phyloP scores from a whole-genome alignment of 2,329 filamentous ascomycete species.

The Ophiostoma novo-ulmi region DNA sequence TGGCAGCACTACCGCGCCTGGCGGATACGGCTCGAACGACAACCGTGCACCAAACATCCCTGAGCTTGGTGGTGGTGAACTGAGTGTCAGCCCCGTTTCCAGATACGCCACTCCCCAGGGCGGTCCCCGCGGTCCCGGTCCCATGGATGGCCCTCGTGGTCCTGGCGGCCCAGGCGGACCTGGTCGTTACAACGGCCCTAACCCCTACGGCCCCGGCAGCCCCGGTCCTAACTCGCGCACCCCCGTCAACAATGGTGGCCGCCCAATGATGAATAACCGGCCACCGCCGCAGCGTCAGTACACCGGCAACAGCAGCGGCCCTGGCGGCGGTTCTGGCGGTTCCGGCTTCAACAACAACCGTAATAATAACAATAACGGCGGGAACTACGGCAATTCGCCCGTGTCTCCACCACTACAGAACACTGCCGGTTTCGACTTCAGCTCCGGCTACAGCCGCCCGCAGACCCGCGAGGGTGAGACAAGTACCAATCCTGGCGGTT shows the following conservation, averaged over 20 bases:
- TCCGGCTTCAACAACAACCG: slow-evolving; percentile 19
- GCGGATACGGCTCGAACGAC: slow-evolving; percentile 14
- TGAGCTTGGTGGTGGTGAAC: slow-evolving; percentile 4
- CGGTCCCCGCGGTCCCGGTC: background rate
- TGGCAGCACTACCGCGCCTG: background rate
- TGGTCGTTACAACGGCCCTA: background rate
- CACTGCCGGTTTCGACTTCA: slow-evolving; percentile 29
- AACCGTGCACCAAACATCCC: slow-evolving; percentile 17
- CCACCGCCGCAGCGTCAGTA: slow-evolving; percentile 37
- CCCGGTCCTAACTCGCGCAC: slow-evolving; percentile 9
- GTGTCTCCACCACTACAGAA: slow-evolving; percentile 25
- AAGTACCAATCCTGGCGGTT: background rate
- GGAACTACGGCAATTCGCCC: slow-evolving; percentile 20
- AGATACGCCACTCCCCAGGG: background rate
- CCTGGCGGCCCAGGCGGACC: background rate
- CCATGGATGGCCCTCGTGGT: background rate
- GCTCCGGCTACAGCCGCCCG: slow-evolving; percentile 26
- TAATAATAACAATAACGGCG: slow-evolving; percentile 15
- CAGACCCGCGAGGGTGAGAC: slow-evolving; percentile 12
- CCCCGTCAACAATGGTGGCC: background rate
- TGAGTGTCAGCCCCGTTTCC: background rate
- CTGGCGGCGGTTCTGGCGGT: background rate
- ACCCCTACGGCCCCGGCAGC: background rate
- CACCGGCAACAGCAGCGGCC: slow-evolving; percentile 15
- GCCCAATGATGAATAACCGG: slow-evolving; percentile 19